These are phyloP conservation scores for Trichoderma aggressivum DNA, from an alignment of 2,329 filamentous ascomycete species.

Conservation along the genomic window DNA sequence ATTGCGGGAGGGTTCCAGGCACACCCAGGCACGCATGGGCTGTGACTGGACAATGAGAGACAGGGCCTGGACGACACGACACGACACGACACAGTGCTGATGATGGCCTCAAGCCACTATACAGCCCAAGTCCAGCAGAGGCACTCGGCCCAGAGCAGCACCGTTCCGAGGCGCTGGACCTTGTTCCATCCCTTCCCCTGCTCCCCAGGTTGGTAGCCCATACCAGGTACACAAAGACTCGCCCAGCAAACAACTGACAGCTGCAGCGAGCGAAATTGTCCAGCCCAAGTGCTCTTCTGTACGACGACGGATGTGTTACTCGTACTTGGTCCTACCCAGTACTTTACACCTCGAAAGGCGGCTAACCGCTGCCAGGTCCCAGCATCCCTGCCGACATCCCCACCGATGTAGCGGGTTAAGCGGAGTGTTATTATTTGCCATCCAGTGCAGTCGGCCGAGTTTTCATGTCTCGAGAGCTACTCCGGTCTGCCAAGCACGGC, in stretches of 20 bases:
- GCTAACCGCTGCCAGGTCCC: constrained; percentile 19
- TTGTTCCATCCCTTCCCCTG: not conserved
- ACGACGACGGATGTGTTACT: not conserved
- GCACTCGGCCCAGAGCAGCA: not conserved
- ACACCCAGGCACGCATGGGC: constrained; percentile 16
- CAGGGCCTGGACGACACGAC: not conserved
- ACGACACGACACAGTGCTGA: not conserved
- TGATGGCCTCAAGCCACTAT: not conserved
- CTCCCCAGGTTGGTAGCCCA: not conserved
- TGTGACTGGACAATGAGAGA: constrained; percentile 3
- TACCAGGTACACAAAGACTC: not conserved
- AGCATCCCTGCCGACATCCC: constrained; percentile 9
- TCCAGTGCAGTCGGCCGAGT: not conserved
- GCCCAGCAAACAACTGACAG: constrained; percentile 10
- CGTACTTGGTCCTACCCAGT: not conserved
- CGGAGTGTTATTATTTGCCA: constrained; percentile 12
- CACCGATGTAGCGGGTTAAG: constrained; percentile 4
- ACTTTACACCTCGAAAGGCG: not conserved
- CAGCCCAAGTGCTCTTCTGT: not conserved
- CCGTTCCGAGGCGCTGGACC: not conserved
- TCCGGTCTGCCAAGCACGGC: not conserved
- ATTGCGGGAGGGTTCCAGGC: not conserved
- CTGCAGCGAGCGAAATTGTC: not conserved
- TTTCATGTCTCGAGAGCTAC: not conserved
- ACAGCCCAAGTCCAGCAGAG: too few relatives aligned